Conservation (phyloP, 2,329 filamentous ascomycete species). For the Ceratocystis cacaofunesta region DNA sequence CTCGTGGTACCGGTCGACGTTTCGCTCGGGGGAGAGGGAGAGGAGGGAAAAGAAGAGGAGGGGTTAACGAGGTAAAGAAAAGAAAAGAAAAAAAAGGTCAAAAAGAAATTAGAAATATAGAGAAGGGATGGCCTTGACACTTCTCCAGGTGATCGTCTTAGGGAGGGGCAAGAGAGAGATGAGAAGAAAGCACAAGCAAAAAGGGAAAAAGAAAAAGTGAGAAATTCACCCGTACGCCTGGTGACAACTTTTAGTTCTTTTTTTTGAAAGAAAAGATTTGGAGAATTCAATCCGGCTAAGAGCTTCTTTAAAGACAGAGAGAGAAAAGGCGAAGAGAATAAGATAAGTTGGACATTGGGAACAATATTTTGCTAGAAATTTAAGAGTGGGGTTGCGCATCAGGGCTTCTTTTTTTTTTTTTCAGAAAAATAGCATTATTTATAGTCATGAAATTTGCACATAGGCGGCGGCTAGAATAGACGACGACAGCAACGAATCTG, state of each 20-base stretch:
- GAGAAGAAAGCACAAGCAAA: background rate
- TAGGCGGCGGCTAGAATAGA: background rate
- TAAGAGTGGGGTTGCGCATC: slow-evolving; percentile 17
- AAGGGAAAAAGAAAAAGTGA: slow-evolving; percentile 1
- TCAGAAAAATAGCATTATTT: background rate
- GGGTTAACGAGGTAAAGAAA: background rate
- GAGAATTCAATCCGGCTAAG: background rate
- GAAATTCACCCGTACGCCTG: slow-evolving; percentile 12
- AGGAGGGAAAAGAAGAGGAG: slow-evolving; percentile 1
- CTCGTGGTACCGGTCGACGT: background rate
- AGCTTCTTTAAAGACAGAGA: background rate
- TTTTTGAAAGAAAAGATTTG: slow-evolving; percentile 11
- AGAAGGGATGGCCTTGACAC: background rate
- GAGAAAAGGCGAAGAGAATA: slow-evolving; percentile 4
- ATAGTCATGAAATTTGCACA: background rate
- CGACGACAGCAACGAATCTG: background rate
- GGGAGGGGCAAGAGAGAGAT: background rate
- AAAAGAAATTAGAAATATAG: slow-evolving; percentile 7
- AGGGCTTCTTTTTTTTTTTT: slow-evolving; percentile 13
- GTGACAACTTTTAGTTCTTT: slow-evolving; percentile 10
- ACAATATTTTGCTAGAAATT: slow-evolving; percentile 14
- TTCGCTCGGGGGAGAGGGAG: background rate
- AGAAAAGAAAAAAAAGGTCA: slow-evolving; percentile 1
- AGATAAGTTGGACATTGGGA: background rate
- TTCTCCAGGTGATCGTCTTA: background rate